phyloP scores from a whole-genome alignment of 176 grass and related monocot species.

The Aegilops tauschii region DNA sequence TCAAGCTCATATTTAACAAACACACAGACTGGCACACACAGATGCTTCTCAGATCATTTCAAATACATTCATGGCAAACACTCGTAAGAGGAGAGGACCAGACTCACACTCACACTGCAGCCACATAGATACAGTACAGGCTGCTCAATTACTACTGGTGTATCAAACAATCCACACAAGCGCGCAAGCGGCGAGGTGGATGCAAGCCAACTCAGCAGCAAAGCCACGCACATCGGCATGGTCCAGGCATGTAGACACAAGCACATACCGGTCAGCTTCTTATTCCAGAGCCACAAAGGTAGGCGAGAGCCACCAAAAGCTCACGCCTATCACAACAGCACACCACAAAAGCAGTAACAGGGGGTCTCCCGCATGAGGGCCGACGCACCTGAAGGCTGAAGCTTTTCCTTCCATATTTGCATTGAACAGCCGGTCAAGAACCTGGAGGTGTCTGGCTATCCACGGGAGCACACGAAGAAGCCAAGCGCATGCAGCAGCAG shows the following conservation, averaged over 20 bases:
- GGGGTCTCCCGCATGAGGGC: too few species aligned
- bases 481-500: background rate
- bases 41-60: too few species aligned
- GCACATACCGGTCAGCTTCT: background rate
- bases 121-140: too few species aligned
- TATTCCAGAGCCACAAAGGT: background rate
- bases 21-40: too few species aligned
- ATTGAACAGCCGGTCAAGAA: background rate
- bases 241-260: background rate
- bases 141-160: too few species aligned
- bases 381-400: background rate
- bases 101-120: too few species aligned
- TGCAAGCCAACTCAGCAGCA: background rate
- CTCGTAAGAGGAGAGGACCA: too few species aligned
- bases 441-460: background rate
- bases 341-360: too few species aligned
- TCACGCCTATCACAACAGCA: background rate
- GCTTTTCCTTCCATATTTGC: background rate
- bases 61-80: too few species aligned
- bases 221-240: background rate
- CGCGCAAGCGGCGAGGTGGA: background rate
- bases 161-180: background rate
- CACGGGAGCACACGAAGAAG: background rate
- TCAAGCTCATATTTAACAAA: too few species aligned
- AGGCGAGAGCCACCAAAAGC: background rate